Base-by-base conservation (phyloP, 768 basidiomycete species). In the Pluteus cervinus region DNA sequence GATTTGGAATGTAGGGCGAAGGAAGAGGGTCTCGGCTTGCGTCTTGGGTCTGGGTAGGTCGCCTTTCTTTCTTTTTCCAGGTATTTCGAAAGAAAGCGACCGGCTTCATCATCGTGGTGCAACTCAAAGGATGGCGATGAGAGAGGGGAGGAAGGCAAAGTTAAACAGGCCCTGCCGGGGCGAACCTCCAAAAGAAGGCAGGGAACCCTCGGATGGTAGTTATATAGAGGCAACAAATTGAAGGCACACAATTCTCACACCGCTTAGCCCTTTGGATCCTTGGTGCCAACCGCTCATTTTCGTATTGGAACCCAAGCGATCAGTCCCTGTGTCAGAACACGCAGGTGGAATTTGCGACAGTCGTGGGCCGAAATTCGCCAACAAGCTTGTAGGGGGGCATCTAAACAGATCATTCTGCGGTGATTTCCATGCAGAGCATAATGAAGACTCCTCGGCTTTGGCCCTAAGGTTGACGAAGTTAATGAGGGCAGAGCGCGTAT, bases 81-180 rank as follows among this genome's bases (percentile, higher is more conserved):
- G 58, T 50, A 34, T 57, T 61, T 33, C 62, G 62, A 36, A 70
- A 50, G 46, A 69, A 62, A 4, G 60, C 52, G 11, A 65, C 43
- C 10, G 61, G 48, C 48, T 69, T 68, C 68, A 69, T 69, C n/a
- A n/a, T n/a, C n/a, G n/a, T 41, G 31, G 36, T 25, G 36, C 30
- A 34, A 30, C 23, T 20, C 39, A 38, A 32, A 21, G 41, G 17
- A 20, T 26, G 34, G 37, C 24, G 32, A 39, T 24, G 39, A 28
- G 24, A 22, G 17, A 24, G 31, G 29, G 15, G 38, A 39, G 22
- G 38, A 35, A 42, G 38, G 37, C 35, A 30, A 33, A 30, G 24
- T 17, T 22, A 34, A 35, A 28, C 18, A 34, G 37, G 28, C 36
- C 40, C 43, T 36, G 36, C 23, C 28, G 24, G 44, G 29, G 31